A percentile compares a stretch with the other conserved stretches of the same genome.
Evolutionary conservation across 164 flowering plant species (phyloP).

Genomic region (Akebia trifoliata): DNA sequence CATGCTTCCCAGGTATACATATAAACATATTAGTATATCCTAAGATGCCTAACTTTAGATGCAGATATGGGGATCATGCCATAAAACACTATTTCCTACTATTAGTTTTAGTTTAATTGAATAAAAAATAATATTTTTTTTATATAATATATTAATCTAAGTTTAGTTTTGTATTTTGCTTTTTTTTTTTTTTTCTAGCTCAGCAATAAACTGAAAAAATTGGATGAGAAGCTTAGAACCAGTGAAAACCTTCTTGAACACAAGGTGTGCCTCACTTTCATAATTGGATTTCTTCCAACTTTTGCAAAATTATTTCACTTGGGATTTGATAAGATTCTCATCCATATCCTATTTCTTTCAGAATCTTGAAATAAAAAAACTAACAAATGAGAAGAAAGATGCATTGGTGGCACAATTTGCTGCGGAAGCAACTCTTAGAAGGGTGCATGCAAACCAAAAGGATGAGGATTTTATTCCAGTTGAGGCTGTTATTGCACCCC

Average conservation of each 20-base stretch:
- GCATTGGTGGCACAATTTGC: constrained; percentile 90
- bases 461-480: constrained; percentile 56
- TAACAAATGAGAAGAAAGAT: constrained; percentile 62
- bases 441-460: constrained; percentile 66
- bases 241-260: constrained; percentile 55
- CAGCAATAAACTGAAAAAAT: constrained; percentile 36
- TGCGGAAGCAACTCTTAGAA: constrained; percentile 88
- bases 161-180: too few species aligned
- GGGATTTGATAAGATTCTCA: not conserved
- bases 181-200: too few species aligned
- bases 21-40: too few species aligned
- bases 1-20: too few species aligned
- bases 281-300: not conserved
- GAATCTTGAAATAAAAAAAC: constrained; percentile 79
- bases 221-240: constrained; percentile 55
- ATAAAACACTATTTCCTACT: too few species aligned
- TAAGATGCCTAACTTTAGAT: too few species aligned
- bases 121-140: too few species aligned
- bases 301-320: not conserved
- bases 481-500: constrained; percentile 73
- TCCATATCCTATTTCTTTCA: constrained; percentile 21
- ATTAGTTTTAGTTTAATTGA: too few species aligned
- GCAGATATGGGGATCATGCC: too few species aligned
- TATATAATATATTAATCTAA: too few species aligned
- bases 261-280: constrained; percentile 57